These are phyloP conservation scores for Medicago arabica DNA, from an alignment of 306 rosid species.

Conservation along the genomic window DNA sequence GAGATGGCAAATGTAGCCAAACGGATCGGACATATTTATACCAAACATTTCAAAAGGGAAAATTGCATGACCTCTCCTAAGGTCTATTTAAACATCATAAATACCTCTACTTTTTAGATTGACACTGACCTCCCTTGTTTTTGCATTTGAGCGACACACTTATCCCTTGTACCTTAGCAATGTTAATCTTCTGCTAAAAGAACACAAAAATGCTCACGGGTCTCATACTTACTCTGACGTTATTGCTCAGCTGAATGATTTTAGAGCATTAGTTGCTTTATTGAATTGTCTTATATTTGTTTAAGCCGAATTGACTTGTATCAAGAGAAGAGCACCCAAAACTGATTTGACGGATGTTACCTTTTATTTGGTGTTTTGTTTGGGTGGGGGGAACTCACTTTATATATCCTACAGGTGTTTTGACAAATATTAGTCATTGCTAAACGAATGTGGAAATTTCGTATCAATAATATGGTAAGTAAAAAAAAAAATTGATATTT, in stretches of 20 bases:
- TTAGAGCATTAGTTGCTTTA: background rate
- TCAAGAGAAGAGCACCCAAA: background rate
- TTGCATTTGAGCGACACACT: background rate
- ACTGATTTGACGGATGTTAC: background rate
- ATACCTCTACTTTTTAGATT: background rate
- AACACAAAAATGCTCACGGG: background rate
- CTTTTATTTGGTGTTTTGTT: background rate
- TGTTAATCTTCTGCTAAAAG: background rate
- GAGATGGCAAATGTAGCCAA: constrained; percentile 10
- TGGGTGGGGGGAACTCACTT: background rate
- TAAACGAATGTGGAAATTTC: too few relatives aligned
- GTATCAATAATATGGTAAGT: too few relatives aligned
- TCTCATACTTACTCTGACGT: background rate
- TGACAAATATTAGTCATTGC: too few relatives aligned
- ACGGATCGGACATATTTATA: background rate
- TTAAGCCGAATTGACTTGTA: background rate
- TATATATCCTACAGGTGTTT: too few relatives aligned
- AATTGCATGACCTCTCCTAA: background rate
- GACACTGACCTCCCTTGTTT: background rate
- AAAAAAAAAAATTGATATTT: background rate
- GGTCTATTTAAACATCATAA: background rate
- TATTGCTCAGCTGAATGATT: background rate
- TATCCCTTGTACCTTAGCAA: background rate
- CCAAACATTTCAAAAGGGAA: background rate
- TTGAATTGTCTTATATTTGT: too few relatives aligned